phyloP scores from a whole-genome alignment of 495 filamentous ascomycete species.

The Thozetella sp. region DNA sequence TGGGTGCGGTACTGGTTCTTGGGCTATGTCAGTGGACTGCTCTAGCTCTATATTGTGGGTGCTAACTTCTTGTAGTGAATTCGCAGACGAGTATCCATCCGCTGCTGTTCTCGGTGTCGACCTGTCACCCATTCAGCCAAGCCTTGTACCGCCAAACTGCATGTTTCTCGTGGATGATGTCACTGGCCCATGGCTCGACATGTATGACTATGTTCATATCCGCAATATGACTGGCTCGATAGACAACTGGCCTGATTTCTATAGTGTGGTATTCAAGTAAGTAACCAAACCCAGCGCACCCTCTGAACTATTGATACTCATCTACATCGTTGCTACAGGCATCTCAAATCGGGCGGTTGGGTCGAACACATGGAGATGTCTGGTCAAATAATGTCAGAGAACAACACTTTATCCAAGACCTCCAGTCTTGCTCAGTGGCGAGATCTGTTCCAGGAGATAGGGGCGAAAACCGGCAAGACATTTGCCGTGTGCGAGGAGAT shows the following conservation, averaged over 20 bases:
- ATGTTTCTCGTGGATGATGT: conserved; percentile 57
- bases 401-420: conserved; percentile 21
- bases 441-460: conserved; percentile 3
- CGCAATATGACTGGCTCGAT: conserved; percentile 55
- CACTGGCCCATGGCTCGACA: conserved; percentile 51
- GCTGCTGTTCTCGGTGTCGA: conserved; percentile 59
- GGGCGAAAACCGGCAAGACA: conserved; percentile 3
- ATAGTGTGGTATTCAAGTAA: neutral
- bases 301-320: too few species aligned
- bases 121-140: conserved; percentile 50
- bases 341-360: conserved; percentile 24
- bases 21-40: conserved; percentile 5
- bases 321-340: neutral
- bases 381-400: conserved; percentile 12
- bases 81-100: conserved; percentile 51
- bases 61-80: conserved; percentile 34
- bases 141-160: conserved; percentile 49
- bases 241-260: conserved; percentile 51
- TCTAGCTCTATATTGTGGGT: too few species aligned
- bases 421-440: neutral
- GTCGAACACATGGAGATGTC: conserved; percentile 20
- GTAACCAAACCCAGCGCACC: too few species aligned
- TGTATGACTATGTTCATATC: conserved; percentile 68
- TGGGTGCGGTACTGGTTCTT: conserved; percentile 6
- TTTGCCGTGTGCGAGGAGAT: neutral